Conservation (phyloP, 2,329 filamentous ascomycete species). For the Penicillium crustosum region DNA sequence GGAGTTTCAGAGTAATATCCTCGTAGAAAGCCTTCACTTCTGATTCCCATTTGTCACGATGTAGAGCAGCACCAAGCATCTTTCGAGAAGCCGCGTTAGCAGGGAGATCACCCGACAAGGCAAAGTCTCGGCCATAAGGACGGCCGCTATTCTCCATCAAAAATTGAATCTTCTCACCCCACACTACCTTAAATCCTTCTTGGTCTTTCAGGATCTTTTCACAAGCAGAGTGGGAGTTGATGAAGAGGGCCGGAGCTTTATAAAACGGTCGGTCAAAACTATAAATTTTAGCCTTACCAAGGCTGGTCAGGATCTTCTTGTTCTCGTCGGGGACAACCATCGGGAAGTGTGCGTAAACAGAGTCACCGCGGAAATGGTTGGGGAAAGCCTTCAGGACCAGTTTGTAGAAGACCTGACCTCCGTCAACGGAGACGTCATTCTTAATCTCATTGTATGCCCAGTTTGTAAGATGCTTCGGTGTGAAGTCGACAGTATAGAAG, state of each 20-base stretch:
- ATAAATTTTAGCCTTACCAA: slow-evolving; percentile 46
- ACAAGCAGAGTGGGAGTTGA: slow-evolving; percentile 49
- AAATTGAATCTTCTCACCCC: slow-evolving; percentile 48
- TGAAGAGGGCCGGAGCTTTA: slow-evolving; percentile 38
- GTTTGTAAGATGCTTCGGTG: slow-evolving; percentile 46
- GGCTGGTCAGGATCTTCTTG: slow-evolving; percentile 42
- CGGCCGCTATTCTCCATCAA: slow-evolving; percentile 42
- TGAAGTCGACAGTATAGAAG: slow-evolving; percentile 50
- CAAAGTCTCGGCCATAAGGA: slow-evolving; percentile 48
- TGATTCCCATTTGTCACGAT: slow-evolving; percentile 47
- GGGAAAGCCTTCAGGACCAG: slow-evolving; percentile 53
- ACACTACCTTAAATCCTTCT: slow-evolving; percentile 49
- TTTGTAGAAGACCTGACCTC: slow-evolving; percentile 54
- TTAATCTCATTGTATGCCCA: slow-evolving; percentile 49
- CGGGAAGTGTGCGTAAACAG: slow-evolving; percentile 53
- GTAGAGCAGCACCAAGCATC: slow-evolving; percentile 46
- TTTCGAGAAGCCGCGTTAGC: slow-evolving; percentile 45
- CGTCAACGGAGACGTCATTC: slow-evolving; percentile 46
- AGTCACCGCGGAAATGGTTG: slow-evolving; percentile 49
- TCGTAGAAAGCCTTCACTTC: slow-evolving; percentile 52
- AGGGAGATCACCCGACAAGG: slow-evolving; percentile 48
- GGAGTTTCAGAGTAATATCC: slow-evolving; percentile 47
- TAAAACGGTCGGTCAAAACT: slow-evolving; percentile 37
- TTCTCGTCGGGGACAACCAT: slow-evolving; percentile 51
- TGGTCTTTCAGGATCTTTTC: slow-evolving; percentile 45